Base-by-base conservation (phyloP, 805 yeast species). In the Pichia exigua region DNA sequence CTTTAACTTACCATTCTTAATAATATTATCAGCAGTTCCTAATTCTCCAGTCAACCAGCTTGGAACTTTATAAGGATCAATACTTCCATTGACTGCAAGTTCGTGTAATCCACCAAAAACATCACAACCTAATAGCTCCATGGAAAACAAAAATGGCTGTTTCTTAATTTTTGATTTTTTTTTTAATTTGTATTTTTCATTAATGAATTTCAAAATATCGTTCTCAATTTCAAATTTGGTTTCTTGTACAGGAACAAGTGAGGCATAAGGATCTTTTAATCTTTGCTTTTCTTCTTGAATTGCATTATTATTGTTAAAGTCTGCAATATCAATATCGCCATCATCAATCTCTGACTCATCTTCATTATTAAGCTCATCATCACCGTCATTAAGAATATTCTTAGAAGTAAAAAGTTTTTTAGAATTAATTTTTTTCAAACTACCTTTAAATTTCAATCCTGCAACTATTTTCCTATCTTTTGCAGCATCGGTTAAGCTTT, bases 21-120 rank as follows among this genome's bases (percentile, higher is more conserved):
- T 65, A 0, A 55, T 59, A 0, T 90, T 90, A 39, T 77, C 69
- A 42, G 68, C 66, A 1, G 66, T 58, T 0, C 86, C 85, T 54
- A 82, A 83, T 63, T 86, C 89, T 2, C 95, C 95, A 4, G 91
- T 81, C 32, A 87, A 64, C 91, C 90, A 87, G 30, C 81, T 76
- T 0, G 96, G 95, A 17, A 85, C 66, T 0, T 57, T 69, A n/a
- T 73, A 68, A 0, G 85, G 76, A 57, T 85, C 76, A 2, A 82
- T 65, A 0, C 74, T 59, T 1, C 71, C 76, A 55, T 68, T 51
- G 48, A 70, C 71, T 27, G 89, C 77, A 18, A 87, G 69, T 59
- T 85, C 83, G 64, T 85, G 89, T 40, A 87, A 60, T 0, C 96
- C 96, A 2, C 81, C 95, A 73, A 82, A 87, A 0, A 88, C 76